Conservation (phyloP, 1,284 basidiomycete genomes). For the Taiwanofungus camphoratus region DNA sequence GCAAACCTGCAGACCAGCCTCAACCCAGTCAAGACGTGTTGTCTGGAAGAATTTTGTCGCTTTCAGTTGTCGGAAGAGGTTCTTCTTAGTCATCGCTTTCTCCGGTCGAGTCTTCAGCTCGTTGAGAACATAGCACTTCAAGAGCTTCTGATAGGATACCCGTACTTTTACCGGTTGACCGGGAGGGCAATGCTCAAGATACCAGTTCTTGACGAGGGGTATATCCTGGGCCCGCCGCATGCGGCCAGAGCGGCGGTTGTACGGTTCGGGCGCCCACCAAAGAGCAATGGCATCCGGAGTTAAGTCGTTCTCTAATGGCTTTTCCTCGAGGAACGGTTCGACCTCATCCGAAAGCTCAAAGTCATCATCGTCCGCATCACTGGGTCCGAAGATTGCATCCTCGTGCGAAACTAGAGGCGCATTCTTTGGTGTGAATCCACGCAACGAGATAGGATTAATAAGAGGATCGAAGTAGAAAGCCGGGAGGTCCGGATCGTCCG, state of each 20-base stretch:
- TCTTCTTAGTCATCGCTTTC: constrained; percentile 98
- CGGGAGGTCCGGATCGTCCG: constrained; percentile 98
- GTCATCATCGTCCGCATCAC: constrained; percentile 80
- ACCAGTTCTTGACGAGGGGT: constrained; percentile 96
- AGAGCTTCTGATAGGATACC: constrained; percentile 97
- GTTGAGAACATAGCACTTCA: constrained; percentile 96
- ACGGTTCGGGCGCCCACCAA: constrained; percentile 99
- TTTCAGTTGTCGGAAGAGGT: constrained; percentile 92
- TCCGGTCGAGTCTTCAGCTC: constrained; percentile 85
- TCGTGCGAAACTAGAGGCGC: constrained; percentile 83
- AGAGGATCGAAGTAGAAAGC: constrained; percentile 99
- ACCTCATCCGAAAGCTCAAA: constrained; percentile 84
- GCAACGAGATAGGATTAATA: constrained; percentile 93
- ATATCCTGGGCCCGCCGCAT: constrained; percentile 95
- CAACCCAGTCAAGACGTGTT: constrained; percentile 97
- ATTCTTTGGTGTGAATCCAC: constrained; percentile 82
- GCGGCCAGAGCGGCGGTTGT: constrained; percentile 86
- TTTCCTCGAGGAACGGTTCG: constrained; percentile 80
- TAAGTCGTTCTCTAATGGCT: constrained; percentile 82
- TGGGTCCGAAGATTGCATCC: constrained; percentile 85
- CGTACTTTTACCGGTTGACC: constrained; percentile 97
- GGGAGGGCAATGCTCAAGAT: constrained; percentile 96
- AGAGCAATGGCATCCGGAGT: constrained; percentile 97
- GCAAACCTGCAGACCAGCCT: constrained; percentile 97
- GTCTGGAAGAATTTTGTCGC: constrained; percentile 99